phyloP scores from a whole-genome alignment of 2,329 filamentous ascomycete species.

The Fusarium incarnatum region DNA sequence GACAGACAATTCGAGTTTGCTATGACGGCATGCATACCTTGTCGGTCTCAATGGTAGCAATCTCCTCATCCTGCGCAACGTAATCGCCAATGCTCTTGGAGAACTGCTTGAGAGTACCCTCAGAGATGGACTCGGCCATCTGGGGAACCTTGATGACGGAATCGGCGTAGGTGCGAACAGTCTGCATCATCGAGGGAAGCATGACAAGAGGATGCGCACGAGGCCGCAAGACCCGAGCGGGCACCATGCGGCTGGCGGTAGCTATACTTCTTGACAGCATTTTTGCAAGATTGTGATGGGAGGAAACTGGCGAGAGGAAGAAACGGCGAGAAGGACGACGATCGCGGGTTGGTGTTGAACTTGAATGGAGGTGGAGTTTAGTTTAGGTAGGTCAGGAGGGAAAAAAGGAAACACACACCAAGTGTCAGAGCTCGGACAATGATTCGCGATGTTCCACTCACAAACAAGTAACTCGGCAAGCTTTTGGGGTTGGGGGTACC shows the following conservation, averaged over 20 bases:
- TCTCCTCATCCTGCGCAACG: conserved; percentile 95
- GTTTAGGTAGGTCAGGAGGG: conserved; percentile 32
- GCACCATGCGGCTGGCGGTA: conserved; percentile 58
- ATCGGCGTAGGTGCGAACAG: conserved; percentile 77
- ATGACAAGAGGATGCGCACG: conserved; percentile 50
- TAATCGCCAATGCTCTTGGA: conserved; percentile 92
- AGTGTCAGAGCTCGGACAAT: conserved; percentile 37
- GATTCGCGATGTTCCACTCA: conserved; percentile 39
- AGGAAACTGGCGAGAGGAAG: background rate
- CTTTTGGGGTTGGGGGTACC: conserved; percentile 8
- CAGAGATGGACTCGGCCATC: conserved; percentile 99
- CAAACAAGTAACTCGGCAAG: conserved; percentile 31
- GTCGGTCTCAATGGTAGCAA: conserved; percentile 98
- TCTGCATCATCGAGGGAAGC: conserved; percentile 65
- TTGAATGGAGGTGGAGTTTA: conserved; percentile 23
- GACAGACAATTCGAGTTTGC: background rate
- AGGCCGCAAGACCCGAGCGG: conserved; percentile 55
- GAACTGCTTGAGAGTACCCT: conserved; percentile 96
- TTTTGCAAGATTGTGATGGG: conserved; percentile 32
- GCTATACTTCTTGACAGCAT: conserved; percentile 60
- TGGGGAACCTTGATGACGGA: conserved; percentile 91
- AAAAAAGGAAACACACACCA: conserved; percentile 33
- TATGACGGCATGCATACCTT: conserved; percentile 70
- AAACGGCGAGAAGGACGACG: background rate
- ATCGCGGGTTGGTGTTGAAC: conserved; percentile 14